These are phyloP conservation scores for Starmerella khaoyaiensis DNA, from an alignment of 805 yeast genomes.

Conservation along the genomic window DNA sequence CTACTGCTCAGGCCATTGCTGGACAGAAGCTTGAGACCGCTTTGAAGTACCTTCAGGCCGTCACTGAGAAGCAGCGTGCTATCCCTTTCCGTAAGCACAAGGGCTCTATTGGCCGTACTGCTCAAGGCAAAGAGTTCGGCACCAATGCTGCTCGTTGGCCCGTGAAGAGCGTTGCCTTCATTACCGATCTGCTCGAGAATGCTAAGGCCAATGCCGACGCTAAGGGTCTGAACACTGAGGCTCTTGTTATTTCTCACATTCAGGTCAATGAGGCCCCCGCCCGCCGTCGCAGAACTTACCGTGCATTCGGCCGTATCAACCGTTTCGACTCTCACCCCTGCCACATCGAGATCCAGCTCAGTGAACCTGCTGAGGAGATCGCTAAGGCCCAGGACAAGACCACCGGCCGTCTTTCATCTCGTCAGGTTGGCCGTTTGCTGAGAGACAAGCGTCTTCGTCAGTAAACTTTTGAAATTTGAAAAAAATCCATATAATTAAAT, in stretches of 20 bases:
- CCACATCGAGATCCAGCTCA: conserved; percentile 93
- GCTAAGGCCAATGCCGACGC: conserved; percentile 99
- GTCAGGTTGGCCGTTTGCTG: conserved; percentile 88
- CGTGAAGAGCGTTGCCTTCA: conserved; percentile 90
- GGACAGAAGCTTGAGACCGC: conserved; percentile 98
- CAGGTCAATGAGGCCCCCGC: conserved; percentile 99
- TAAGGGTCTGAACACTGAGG: conserved; percentile 93
- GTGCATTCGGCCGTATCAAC: conserved; percentile 99
- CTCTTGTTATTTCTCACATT: conserved; percentile 91
- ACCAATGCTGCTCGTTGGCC: conserved; percentile 99
- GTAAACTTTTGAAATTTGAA: conserved; percentile 6
- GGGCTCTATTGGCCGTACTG: conserved; percentile 96
- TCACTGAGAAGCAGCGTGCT: conserved; percentile 96
- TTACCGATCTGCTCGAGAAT: conserved; percentile 87
- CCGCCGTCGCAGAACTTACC: conserved; percentile 99
- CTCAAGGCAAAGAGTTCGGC: conserved; percentile 99
- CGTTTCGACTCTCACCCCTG: conserved; percentile 98
- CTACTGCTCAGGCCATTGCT: conserved; percentile 94
- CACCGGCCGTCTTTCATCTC: conserved; percentile 63
- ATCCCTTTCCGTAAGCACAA: conserved; percentile 98
- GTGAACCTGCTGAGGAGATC: conserved; percentile 90
- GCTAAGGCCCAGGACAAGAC: conserved; percentile 71
- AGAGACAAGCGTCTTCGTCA: conserved; percentile 56
- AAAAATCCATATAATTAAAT: not conserved
- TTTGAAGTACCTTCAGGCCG: conserved; percentile 89